Conservation (phyloP, 345 rosid genomes). For the Pistacia vera region DNA sequence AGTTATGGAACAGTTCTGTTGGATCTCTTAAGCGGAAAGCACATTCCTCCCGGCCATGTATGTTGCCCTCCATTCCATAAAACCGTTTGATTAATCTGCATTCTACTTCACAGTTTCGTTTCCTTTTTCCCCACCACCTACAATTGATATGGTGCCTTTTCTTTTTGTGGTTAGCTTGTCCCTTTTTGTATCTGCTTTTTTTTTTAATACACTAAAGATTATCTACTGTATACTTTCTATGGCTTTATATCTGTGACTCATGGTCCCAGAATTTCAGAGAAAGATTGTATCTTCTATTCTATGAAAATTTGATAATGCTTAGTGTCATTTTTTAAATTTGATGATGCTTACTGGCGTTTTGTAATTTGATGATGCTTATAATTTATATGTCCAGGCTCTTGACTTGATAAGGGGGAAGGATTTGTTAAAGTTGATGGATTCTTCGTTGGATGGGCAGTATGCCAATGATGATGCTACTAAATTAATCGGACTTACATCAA, state of each 20-base stretch:
- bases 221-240: no score
- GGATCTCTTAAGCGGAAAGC: slow-evolving; percentile 89
- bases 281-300: no score
- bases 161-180: no score
- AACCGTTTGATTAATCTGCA: no score
- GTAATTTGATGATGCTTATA: not conserved
- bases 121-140: no score
- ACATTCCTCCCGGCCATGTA: slow-evolving; percentile 90
- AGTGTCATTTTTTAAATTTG: not conserved
- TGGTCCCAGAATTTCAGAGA: no score
- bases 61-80: slow-evolving; percentile 9
- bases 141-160: not conserved
- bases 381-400: slow-evolving; percentile 46
- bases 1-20: slow-evolving; percentile 76
- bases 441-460: slow-evolving; percentile 75
- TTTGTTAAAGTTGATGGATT: slow-evolving; percentile 58
- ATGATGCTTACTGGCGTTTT: not conserved
- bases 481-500: slow-evolving; percentile 66
- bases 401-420: slow-evolving; percentile 71
- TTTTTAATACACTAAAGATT: no score
- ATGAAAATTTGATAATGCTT: not conserved
- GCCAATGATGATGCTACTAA: slow-evolving; percentile 59
- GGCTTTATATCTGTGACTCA: no score
- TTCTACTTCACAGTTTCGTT: no score
- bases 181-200: no score